phyloP scores from a whole-genome alignment of 495 filamentous ascomycete genomes.

The Penicillium parvum region DNA sequence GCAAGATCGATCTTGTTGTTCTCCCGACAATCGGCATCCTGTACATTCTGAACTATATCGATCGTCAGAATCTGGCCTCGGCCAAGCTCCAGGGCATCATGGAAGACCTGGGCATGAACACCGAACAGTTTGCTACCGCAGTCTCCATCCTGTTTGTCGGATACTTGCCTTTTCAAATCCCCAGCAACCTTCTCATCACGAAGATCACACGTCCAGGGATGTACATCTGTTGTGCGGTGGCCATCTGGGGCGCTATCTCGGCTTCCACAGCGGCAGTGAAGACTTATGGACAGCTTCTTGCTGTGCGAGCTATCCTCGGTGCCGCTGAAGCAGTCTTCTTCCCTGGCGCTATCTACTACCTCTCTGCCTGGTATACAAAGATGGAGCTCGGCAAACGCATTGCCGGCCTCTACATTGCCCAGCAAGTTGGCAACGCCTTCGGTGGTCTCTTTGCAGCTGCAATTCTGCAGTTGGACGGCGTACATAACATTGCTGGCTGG shows the following conservation, averaged over 20 bases:
- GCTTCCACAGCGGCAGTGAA: constrained; percentile 35
- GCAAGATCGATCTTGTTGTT: constrained; percentile 38
- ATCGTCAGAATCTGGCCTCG: constrained; percentile 29
- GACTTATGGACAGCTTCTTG: constrained; percentile 28
- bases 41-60: constrained; percentile 39
- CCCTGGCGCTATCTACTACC: constrained; percentile 53
- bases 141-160: constrained; percentile 35
- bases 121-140: constrained; percentile 25
- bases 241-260: constrained; percentile 47
- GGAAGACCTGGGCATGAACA: constrained; percentile 25
- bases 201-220: constrained; percentile 27
- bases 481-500: constrained; percentile 46
- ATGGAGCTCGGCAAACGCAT: constrained; percentile 52
- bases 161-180: constrained; percentile 54
- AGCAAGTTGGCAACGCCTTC: constrained; percentile 53
- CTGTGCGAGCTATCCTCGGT: constrained; percentile 35
- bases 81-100: constrained; percentile 30
- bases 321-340: constrained; percentile 45
- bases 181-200: constrained; percentile 56
- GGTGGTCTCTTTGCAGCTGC: constrained; percentile 52
- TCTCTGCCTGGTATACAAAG: constrained; percentile 55
- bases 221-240: constrained; percentile 37
- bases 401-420: constrained; percentile 53
- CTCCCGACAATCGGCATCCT: constrained; percentile 35
- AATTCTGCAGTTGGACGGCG: constrained; percentile 47